Evolutionary conservation across 768 basidiomycete genomes (phyloP).

Genomic region (Naematelia encephala): DNA sequence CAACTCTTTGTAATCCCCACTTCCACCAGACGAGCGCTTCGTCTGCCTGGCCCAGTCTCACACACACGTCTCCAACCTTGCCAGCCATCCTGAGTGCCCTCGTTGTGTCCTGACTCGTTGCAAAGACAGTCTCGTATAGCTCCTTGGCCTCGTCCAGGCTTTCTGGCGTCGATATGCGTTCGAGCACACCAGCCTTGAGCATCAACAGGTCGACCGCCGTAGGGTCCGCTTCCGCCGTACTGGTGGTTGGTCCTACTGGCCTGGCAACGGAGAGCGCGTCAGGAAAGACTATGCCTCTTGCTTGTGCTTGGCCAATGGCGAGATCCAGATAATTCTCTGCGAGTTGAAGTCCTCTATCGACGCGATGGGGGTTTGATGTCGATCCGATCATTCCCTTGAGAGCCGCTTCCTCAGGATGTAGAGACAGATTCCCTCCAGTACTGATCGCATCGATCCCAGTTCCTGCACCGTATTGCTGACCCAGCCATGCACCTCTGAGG

Average conservation of each 20-base stretch:
- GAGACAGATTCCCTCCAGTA: conserved; percentile 9
- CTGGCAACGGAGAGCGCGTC: conserved; percentile 18
- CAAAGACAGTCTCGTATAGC: conserved; percentile 41
- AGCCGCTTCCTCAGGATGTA: conserved; percentile 24
- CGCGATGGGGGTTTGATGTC: conserved; percentile 11
- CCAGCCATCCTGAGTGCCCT: conserved; percentile 35
- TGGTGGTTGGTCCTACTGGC: conserved; percentile 11
- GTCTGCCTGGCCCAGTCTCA: conserved; percentile 25
- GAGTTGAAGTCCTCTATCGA: conserved; percentile 43
- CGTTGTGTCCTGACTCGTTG: conserved; percentile 9
- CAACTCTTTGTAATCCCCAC: conserved; percentile 39
- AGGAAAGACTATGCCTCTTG: conserved; percentile 38
- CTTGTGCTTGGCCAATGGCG: conserved; percentile 38
- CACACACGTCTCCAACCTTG: conserved; percentile 43
- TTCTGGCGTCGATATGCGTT: conserved; percentile 37
- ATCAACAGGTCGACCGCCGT: conserved; percentile 42
- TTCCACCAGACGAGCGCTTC: conserved; percentile 40
- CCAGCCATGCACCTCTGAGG: conserved; percentile 45
- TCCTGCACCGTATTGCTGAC: conserved; percentile 42
- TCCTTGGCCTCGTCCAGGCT: conserved; percentile 36
- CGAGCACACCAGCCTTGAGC: conserved; percentile 45
- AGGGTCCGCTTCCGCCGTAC: conserved; percentile 22
- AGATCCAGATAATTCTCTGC: conserved; percentile 45
- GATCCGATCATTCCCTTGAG: conserved; percentile 34
- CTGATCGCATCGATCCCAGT: conserved; percentile 22